These are phyloP conservation scores for Colletotrichum higginsianum DNA, from an alignment of 2,329 filamentous ascomycete species.

Conservation along the genomic window DNA sequence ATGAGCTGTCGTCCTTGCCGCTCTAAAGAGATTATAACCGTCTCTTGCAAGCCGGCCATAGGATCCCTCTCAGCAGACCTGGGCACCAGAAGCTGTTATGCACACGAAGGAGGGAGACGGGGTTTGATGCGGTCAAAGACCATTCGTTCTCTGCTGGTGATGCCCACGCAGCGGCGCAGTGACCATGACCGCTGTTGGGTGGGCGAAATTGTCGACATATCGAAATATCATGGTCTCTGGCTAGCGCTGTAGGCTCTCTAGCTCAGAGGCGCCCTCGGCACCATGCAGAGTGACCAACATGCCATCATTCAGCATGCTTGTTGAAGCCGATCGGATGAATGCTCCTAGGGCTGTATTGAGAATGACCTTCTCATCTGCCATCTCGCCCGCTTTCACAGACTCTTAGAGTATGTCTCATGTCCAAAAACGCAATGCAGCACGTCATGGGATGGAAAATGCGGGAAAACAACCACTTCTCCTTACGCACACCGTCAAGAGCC, in stretches of 20 bases:
- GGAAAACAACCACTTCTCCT: not conserved
- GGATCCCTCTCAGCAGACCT: not conserved
- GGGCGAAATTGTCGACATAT: conserved; percentile 8
- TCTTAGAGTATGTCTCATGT: not conserved
- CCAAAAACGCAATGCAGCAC: too few species aligned
- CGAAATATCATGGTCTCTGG: conserved; percentile 2
- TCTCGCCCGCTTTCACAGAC: not conserved
- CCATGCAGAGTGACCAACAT: conserved; percentile 37
- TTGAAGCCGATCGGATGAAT: conserved; percentile 30
- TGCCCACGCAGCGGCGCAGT: conserved; percentile 5
- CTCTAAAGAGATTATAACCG: conserved; percentile 7
- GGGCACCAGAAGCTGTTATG: not conserved
- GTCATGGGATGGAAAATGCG: too few species aligned
- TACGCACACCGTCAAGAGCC: too few species aligned
- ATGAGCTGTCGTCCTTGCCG: conserved; percentile 35
- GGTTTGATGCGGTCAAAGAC: conserved; percentile 1
- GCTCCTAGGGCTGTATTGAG: conserved; percentile 6
- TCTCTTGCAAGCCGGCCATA: conserved; percentile 1
- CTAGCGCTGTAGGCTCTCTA: conserved; percentile 1
- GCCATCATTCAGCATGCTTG: conserved; percentile 38
- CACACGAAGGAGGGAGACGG: not conserved
- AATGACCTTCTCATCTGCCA: too few species aligned
- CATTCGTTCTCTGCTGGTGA: conserved; percentile 13
- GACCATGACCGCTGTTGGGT: conserved; percentile 30
- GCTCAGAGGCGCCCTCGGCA: conserved; percentile 12